Conservation (phyloP, 805 yeast species). For the Metschnikowia reukaufii region DNA sequence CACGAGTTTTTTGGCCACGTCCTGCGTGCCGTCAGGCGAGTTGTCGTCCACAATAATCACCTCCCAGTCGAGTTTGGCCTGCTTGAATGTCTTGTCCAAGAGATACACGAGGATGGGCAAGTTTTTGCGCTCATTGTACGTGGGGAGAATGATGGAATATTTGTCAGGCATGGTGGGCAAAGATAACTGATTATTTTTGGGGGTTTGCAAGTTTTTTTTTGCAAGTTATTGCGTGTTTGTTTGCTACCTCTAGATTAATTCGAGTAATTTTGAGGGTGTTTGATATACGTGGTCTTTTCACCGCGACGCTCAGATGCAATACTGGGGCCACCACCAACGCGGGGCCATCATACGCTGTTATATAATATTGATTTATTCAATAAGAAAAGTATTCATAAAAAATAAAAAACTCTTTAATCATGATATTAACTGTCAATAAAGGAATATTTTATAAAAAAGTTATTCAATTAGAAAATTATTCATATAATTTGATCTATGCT, state of each 20-base stretch:
- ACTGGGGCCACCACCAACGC: too few species aligned
- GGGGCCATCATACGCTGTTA: not conserved
- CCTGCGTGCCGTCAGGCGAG: slow-evolving; percentile 83
- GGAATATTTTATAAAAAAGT: too few species aligned
- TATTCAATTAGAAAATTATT: too few species aligned
- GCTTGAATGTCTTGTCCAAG: slow-evolving; percentile 64
- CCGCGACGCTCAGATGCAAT: slow-evolving; percentile 4
- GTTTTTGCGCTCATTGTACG: slow-evolving; percentile 68
- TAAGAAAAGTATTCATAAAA: too few species aligned
- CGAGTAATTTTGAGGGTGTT: too few species aligned
- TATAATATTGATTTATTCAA: too few species aligned
- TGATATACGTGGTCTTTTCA: slow-evolving; percentile 10
- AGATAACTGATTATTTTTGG: too few species aligned
- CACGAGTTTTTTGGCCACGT: slow-evolving; percentile 60
- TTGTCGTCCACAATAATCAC: slow-evolving; percentile 74
- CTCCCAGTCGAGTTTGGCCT: slow-evolving; percentile 66
- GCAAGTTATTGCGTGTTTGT: not conserved
- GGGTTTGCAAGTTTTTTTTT: not conserved
- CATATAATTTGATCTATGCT: too few species aligned
- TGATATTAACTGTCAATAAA: too few species aligned
- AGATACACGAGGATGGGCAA: slow-evolving; percentile 69
- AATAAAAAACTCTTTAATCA: too few species aligned
- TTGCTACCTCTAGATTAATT: too few species aligned
- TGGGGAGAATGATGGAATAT: slow-evolving; percentile 74
- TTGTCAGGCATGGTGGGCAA: slow-evolving; percentile 48